Conservation (phyloP, 768 basidiomycete species). For the Heimioporus sp. region DNA sequence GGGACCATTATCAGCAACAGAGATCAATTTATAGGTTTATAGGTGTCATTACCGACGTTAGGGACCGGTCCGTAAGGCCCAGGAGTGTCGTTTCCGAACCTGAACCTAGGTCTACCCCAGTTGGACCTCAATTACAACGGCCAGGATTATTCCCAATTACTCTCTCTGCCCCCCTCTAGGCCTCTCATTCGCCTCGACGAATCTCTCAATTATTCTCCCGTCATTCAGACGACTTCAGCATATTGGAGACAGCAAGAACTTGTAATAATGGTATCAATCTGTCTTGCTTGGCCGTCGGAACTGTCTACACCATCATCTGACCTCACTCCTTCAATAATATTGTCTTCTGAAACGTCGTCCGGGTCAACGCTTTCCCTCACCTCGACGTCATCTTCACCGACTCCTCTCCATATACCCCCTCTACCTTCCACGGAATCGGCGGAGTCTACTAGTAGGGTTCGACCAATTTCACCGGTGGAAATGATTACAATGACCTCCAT, state of each 20-base stretch:
- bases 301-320: constrained; percentile 26
- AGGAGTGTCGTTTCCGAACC: constrained; percentile 41
- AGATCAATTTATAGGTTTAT: constrained; percentile 48
- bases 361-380: constrained; percentile 39
- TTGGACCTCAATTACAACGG: constrained; percentile 21
- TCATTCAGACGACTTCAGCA: constrained; percentile 68
- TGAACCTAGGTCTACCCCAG: constrained; percentile 27
- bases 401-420: constrained; percentile 37
- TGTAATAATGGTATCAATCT: constrained; percentile 24
- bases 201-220: constrained; percentile 49
- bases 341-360: constrained; percentile 33
- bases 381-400: constrained; percentile 33
- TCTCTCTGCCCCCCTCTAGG: constrained; percentile 42
- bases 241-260: constrained; percentile 37
- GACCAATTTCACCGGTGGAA: constrained; percentile 24
- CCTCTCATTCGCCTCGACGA: constrained; percentile 39
- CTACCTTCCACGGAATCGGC: constrained; percentile 29
- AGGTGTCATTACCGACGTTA: constrained; percentile 40
- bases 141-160: constrained; percentile 31
- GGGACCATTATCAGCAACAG: constrained; percentile 41
- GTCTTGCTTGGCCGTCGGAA: constrained; percentile 37
- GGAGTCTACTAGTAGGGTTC: constrained; percentile 37
- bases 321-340: constrained; percentile 32
- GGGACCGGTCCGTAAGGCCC: constrained; percentile 48
- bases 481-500: constrained; percentile 42